Base-by-base conservation (phyloP, 2,329 filamentous ascomycete species). In the Pseudofabraea citricarpa region DNA sequence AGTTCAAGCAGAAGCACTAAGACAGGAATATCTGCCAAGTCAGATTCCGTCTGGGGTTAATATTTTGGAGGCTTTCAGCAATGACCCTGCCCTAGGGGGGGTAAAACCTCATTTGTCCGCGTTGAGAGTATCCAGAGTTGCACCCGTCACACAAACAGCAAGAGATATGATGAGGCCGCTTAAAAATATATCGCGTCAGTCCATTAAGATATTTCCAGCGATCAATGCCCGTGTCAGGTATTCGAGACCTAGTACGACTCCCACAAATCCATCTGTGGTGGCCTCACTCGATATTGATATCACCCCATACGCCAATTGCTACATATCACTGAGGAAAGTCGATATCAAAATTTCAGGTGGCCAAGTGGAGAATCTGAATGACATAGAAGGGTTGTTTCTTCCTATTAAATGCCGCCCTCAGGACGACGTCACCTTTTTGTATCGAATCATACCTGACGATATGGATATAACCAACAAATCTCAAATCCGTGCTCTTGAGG, bases 361-460 rank as follows among this genome's bases (percentile, higher is more conserved):
- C 36, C 65, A 64, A 12, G 74, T 85, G 15, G 73, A 81, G 43
- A 70, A 78, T 45, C 71, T 85, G 12, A 79, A 76, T 49, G 63
- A 65, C 27, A 48, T 52, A 10, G 65, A 71, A 2, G 73, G 71
- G 20, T 62, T 79, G 48, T 48, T 56, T n/a, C 65, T 84, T 16
- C 77, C 81, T 4, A 66, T 84, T 20, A 69, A 70, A 32, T 83
- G 82, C 58, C 79, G 80, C 12, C 78, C 85, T 13, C 82, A 85
- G 54, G 87, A 91, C 57, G 85, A 90, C 60, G 68, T 88, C 48
- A 86, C 84, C 2, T 81, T 89, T 53, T 69, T 90, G 41, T 91
- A 89, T 66, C 78, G 77, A 41, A 74, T 88, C 46, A 65, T 67
- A 9, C 78, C 79, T 2, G 57, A 63, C 48, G 53, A 58, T 16